Base-by-base conservation (phyloP, 2,329 filamentous ascomycete genomes). In the Colletotrichum phormii region DNA sequence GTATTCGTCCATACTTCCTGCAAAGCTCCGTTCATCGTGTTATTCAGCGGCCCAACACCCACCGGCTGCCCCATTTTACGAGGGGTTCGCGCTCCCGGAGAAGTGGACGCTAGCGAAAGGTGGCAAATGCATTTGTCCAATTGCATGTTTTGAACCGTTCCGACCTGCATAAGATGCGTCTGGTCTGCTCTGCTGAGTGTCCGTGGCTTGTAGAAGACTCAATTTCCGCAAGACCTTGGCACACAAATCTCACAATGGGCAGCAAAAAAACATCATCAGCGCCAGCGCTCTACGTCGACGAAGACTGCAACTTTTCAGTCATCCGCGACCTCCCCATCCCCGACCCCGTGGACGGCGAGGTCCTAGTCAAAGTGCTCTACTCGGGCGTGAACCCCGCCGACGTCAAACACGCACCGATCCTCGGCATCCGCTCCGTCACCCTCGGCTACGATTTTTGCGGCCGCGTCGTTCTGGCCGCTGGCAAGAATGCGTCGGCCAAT, bases 351-450 rank as follows among this genome's bases (percentile, higher is more conserved):
- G 22, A 58, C 2, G 60, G 54, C 9, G 70, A 70, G 13, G 60
- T 64, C 15, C 26, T 72, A 5, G 49, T 70, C 1, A 70, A 65
- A 11, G 60, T 65, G 2, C 26, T 33, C 12, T 70, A 53, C 54
- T 72, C 66, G 5, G 70, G 70, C 61, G 70, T 72, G 11, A 72
- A 72, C n/a, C 66, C 70, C 5, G 66, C 66, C 33, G 70, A 72
- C 49, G 24, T 72, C 24, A 72, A 70, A 22, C 70, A 72, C 55
- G 70, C 37, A 0, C 26, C 26, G 26, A 3, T 29, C 18, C 33
- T 72, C 15, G 70, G 70, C 6, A 26, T 72, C 54, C 59, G 42
- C 4, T 18, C 42, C n/a, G 35, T 29, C 6, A 53, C 37, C 54
- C 26, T 72, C 13, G 70, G 70, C 35, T 72, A 72, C 55, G 70